Percentiles rank a stretch among this genome's conserved stretches.
Conservation (phyloP, 352 stramenopile species). For the Blastocystis sp. region DNA sequence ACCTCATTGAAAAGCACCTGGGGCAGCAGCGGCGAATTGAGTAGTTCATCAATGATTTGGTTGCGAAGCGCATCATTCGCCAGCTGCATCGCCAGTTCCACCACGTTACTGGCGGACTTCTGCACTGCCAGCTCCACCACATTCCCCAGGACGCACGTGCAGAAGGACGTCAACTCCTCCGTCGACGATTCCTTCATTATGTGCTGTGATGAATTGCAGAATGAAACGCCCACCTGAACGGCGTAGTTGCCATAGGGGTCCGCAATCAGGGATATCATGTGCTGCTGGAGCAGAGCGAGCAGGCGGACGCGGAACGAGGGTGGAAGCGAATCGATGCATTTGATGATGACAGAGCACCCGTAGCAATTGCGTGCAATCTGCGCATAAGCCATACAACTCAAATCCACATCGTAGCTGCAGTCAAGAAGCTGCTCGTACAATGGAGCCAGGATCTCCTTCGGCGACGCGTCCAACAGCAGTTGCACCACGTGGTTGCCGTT, state of each 20-base stretch:
- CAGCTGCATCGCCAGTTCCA: slow-evolving; percentile 95
- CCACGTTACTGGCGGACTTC: slow-evolving; percentile 97
- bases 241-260: slow-evolving; percentile 86
- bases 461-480: slow-evolving; percentile 87
- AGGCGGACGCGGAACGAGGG: slow-evolving; percentile 83
- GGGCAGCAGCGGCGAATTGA: background rate
- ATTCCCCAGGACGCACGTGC: slow-evolving; percentile 77
- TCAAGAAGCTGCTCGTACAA: slow-evolving; percentile 90
- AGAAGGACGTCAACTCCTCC: slow-evolving; percentile 63
- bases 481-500: slow-evolving; percentile 97
- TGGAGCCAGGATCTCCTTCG: slow-evolving; percentile 88
- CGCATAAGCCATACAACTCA: background rate
- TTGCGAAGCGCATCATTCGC: slow-evolving; percentile 79
- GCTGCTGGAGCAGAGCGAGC: slow-evolving; percentile 87
- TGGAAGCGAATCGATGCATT: slow-evolving; percentile 85
- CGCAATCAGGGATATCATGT: slow-evolving; percentile 90
- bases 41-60: slow-evolving; percentile 79
- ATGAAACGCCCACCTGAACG: slow-evolving; percentile 73
- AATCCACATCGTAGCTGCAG: slow-evolving; percentile 76
- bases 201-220: slow-evolving; percentile 74
- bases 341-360: slow-evolving; percentile 92
- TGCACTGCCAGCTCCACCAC: slow-evolving; percentile 91
- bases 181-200: slow-evolving; percentile 76
- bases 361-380: slow-evolving; percentile 91
- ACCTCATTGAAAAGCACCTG: slow-evolving; percentile 10